Conservation (phyloP, 1,284 basidiomycete species). For the Termitomyces sp. region DNA sequence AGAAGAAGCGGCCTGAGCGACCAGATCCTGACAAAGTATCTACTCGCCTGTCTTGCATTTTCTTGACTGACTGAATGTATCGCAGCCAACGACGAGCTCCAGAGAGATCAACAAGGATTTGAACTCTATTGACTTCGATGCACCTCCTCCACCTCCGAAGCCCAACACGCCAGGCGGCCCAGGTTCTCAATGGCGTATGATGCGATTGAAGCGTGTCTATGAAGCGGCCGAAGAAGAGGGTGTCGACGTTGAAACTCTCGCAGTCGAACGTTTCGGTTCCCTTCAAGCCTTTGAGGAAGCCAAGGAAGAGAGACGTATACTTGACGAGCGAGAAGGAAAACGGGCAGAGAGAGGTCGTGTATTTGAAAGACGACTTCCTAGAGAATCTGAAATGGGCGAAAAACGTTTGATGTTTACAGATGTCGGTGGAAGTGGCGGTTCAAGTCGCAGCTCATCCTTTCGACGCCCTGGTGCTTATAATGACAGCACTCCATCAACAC, state of each 20-base stretch:
- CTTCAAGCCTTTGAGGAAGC: constrained; percentile 87
- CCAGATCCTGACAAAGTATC: constrained; percentile 69
- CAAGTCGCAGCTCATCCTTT: constrained; percentile 76
- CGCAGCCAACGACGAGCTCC: constrained; percentile 56
- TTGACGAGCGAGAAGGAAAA: constrained; percentile 75
- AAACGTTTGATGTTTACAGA: constrained; percentile 68
- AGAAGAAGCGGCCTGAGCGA: constrained; percentile 60
- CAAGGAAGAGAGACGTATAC: constrained; percentile 74
- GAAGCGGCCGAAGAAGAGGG: constrained; percentile 88
- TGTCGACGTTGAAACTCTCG: constrained; percentile 74
- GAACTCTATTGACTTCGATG: constrained; percentile 58
- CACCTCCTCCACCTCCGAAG: constrained; percentile 47
- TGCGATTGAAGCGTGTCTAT: constrained; percentile 86
- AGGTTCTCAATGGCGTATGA: constrained; percentile 96
- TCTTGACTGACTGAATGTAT: background rate
- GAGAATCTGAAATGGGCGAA: constrained; percentile 38
- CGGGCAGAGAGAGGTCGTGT: constrained; percentile 38
- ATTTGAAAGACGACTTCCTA: constrained; percentile 31
- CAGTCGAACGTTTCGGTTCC: constrained; percentile 82
- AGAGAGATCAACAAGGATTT: constrained; percentile 82
- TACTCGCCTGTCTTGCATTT: constrained; percentile 9
- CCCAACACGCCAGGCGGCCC: constrained; percentile 75
- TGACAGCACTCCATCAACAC: constrained; percentile 55
- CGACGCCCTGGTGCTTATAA: constrained; percentile 64
- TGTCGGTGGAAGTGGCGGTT: constrained; percentile 53